Percentiles rank a stretch among this genome's conserved stretches.
These are phyloP conservation scores for Malus hybrid DNA, from an alignment of 331 rosid genomes.

Conservation along the genomic window DNA sequence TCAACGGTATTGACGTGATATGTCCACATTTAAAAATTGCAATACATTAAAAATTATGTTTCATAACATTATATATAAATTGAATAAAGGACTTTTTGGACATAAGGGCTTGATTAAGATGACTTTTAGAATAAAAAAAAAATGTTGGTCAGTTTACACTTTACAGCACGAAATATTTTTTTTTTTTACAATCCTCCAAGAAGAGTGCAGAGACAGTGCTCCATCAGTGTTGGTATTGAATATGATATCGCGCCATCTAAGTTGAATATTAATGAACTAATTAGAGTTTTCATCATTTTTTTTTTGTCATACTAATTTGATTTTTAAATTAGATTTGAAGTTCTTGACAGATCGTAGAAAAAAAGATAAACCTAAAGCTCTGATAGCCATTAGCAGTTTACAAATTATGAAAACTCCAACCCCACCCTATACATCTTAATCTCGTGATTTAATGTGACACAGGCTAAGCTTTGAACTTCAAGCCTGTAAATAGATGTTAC, in stretches of 20 bases:
- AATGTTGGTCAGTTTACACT: too few species aligned
- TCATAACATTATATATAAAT: not conserved
- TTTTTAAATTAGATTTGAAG: not conserved
- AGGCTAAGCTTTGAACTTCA: not conserved
- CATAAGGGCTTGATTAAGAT: too few species aligned
- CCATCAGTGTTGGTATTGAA: not conserved
- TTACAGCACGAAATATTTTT: too few species aligned
- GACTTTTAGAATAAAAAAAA: too few species aligned
- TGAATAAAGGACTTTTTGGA: too few species aligned
- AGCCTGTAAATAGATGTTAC: not conserved
- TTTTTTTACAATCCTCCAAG: not conserved
- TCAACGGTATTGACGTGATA: too few species aligned
- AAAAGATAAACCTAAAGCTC: not conserved
- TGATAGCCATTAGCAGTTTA: not conserved
- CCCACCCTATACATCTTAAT: not conserved
- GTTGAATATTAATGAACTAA: not conserved
- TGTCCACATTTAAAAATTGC: not conserved
- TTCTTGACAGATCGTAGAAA: not conserved
- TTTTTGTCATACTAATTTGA: not conserved
- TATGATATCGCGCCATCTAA: not conserved
- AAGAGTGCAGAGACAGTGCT: not conserved
- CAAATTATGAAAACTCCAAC: not conserved
- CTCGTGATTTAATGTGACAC: not conserved
- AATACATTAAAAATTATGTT: not conserved
- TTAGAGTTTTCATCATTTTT: not conserved